A percentile compares a stretch with the other conserved stretches of the same genome.
phyloP scores from a whole-genome alignment of 202 grass and related monocot species.

The Carex arenaria region DNA sequence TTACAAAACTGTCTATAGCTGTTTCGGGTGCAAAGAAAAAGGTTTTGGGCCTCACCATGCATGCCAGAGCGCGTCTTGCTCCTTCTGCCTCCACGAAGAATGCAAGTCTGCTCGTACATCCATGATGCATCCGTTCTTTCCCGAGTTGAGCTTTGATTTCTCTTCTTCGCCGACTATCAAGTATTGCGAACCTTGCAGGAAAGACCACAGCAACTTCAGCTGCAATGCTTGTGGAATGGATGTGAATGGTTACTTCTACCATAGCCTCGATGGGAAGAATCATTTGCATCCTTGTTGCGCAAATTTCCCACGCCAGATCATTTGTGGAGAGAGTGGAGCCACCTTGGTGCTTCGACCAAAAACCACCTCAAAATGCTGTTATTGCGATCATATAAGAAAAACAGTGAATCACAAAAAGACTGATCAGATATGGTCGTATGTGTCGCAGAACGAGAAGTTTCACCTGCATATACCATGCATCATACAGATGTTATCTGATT shows the following conservation, averaged over 20 bases:
- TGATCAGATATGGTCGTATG: not conserved
- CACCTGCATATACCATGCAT: not conserved
- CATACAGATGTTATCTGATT: slow-evolving; percentile 1
- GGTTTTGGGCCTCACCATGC: not conserved
- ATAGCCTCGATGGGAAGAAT: not conserved
- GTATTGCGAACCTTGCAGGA: not conserved
- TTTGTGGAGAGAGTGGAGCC: not conserved
- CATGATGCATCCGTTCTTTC: not conserved
- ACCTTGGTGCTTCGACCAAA: not conserved
- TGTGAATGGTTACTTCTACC: not conserved
- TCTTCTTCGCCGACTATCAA: not conserved
- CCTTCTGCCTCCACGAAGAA: not conserved
- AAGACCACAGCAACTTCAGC: not conserved
- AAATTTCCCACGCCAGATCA: not conserved
- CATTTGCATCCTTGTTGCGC: slow-evolving; percentile 4
- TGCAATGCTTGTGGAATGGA: slow-evolving; percentile 1
- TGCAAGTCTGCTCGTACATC: not conserved
- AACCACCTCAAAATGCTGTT: not conserved
- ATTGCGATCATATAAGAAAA: not conserved
- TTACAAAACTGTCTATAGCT: not conserved
- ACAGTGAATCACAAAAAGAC: not conserved
- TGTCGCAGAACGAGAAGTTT: not conserved
- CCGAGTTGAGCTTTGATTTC: not conserved
- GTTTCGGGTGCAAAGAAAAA: not conserved
- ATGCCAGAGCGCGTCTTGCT: not conserved